These are phyloP conservation scores for Microdochium paspali DNA, from an alignment of 2,329 filamentous ascomycete genomes.

Conservation along the genomic window DNA sequence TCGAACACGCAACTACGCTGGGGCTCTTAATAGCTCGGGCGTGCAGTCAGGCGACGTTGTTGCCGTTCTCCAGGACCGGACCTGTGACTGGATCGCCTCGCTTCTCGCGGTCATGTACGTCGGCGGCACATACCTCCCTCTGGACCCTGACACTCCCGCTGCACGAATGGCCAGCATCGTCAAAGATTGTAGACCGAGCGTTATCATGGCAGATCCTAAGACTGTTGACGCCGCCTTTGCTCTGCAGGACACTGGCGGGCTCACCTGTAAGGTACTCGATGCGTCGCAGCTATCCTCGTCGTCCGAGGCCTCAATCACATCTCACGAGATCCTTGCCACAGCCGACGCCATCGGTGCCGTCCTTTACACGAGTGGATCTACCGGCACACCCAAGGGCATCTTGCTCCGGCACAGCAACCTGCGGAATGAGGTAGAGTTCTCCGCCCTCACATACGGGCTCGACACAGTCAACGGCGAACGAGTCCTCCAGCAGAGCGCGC, in stretches of 20 bases:
- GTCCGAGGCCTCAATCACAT: not conserved
- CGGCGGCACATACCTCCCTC: conserved; percentile 13
- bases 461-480: conserved; percentile 7
- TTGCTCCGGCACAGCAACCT: conserved; percentile 8
- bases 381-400: conserved; percentile 22
- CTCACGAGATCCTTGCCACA: conserved; percentile 2
- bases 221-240: conserved; percentile 14
- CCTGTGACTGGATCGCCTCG: conserved; percentile 13
- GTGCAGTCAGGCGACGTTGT: conserved; percentile 9
- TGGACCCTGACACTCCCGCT: conserved; percentile 15
- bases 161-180: conserved; percentile 13
- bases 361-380: conserved; percentile 9
- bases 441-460: not conserved
- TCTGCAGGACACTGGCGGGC: no score
- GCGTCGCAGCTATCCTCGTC: conserved; percentile 7
- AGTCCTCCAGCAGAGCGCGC: conserved; percentile 11
- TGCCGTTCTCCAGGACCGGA: conserved; percentile 16
- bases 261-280: no score
- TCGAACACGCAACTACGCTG: conserved; percentile 18
- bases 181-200: not conserved
- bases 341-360: conserved; percentile 7
- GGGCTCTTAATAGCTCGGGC: conserved; percentile 3
- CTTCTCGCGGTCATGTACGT: conserved; percentile 18
- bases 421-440: no score
- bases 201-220: conserved; percentile 6